Evolutionary conservation across 306 rosid species (phyloP).

Genomic region (Vigna hirtella): DNA sequence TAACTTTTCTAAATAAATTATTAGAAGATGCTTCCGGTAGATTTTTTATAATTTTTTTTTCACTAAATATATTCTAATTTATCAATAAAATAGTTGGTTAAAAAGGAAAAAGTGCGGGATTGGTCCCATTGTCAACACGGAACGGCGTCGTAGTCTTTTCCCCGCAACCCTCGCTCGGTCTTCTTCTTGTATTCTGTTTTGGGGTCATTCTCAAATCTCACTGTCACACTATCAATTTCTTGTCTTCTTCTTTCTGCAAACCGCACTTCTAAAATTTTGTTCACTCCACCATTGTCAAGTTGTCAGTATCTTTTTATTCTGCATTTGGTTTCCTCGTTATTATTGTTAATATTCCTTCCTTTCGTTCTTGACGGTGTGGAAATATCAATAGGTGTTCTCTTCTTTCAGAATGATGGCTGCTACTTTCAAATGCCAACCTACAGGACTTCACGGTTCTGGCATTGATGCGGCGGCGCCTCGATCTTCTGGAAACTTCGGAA

Average conservation of each 20-base stretch:
- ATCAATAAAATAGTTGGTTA: no score
- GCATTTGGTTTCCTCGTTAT: neutral
- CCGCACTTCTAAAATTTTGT: neutral
- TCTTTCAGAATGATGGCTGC: slow-evolving; percentile 52
- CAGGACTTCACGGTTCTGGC: slow-evolving; percentile 41
- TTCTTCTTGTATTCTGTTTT: neutral
- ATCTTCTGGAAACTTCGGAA: slow-evolving; percentile 32
- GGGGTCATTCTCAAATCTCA: slow-evolving; percentile 10
- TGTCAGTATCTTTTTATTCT: slow-evolving; percentile 14
- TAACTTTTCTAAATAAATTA: no score
- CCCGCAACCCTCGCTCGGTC: neutral
- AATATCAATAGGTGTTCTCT: neutral
- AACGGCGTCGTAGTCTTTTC: neutral
- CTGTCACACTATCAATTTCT: neutral
- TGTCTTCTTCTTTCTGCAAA: slow-evolving; percentile 32
- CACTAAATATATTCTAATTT: no score
- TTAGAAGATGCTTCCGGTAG: no score
- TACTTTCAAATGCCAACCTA: slow-evolving; percentile 42
- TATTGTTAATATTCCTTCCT: neutral
- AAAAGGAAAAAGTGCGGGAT: no score
- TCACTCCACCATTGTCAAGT: neutral
- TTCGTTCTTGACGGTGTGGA: neutral
- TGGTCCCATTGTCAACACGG: no score
- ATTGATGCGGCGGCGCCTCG: slow-evolving; percentile 24
- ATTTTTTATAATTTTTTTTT: no score